phyloP scores from a whole-genome alignment of 164 flowering plant genomes.

The Platanus orientalis region DNA sequence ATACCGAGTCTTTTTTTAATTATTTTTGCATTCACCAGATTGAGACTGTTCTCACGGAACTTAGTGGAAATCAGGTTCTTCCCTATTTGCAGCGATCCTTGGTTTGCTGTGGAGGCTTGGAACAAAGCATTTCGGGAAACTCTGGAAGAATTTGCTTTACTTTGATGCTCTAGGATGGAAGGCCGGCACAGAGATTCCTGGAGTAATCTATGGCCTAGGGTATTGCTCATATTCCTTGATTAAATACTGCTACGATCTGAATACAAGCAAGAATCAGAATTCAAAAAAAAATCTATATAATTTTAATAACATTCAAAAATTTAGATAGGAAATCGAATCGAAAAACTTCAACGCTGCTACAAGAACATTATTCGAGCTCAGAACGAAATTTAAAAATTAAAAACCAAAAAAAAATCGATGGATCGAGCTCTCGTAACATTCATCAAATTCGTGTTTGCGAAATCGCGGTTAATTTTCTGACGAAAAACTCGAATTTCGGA shows the following conservation, averaged over 20 bases:
- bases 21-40: constrained; percentile 18
- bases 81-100: constrained; percentile 26
- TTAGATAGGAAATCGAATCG: neutral
- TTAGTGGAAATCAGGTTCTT: constrained; percentile 30
- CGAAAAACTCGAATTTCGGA: neutral
- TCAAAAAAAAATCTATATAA: neutral
- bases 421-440: neutral
- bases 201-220: constrained; percentile 47
- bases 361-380: neutral
- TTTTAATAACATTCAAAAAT: no score
- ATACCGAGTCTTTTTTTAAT: constrained; percentile 26
- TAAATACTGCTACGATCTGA: constrained; percentile 1
- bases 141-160: constrained; percentile 32
- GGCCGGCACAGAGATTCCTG: constrained; percentile 38
- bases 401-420: neutral
- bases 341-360: neutral
- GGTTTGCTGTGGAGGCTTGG: constrained; percentile 29
- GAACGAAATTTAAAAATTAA: neutral
- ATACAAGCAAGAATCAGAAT: constrained; percentile 7
- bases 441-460: neutral
- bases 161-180: constrained; percentile 40
- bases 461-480: neutral
- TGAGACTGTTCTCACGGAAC: constrained; percentile 31
- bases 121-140: constrained; percentile 34
- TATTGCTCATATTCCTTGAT: constrained; percentile 58